Base-by-base conservation (phyloP, 2,329 filamentous ascomycete genomes). In the Cytospora schulzeri region DNA sequence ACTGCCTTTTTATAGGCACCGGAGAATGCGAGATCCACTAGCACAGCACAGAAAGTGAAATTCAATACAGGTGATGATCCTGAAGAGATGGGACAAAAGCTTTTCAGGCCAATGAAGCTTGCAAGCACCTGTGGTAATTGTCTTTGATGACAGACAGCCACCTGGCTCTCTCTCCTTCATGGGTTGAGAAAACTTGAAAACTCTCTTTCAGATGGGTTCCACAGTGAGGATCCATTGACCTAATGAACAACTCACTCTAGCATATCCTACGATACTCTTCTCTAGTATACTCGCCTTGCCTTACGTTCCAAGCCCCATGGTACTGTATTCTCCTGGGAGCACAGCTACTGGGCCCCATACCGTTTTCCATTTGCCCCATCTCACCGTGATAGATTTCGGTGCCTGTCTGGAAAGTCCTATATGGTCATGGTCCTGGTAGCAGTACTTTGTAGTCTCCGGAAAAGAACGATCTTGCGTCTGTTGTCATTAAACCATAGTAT, bases 401-500 rank as follows among this genome's bases (percentile, higher is more conserved):
- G 24, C 45, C 19, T 45, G 41, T 9, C n/a, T 14, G 24, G 8
- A 8, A 8, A 48, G 45, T 24, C n/a, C n/a, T 11, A 24, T 22
- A 12, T 11, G 12, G 45, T 9, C 19, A 48, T 4, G 6, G n/a
- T 9, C 9, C 2, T 14, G 11, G n/a, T 24, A 48, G 29, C 48
- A 56, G 22, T 28, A 53, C 9, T 12, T 38, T 19, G 53, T 51
- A 38, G 41, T 45, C 54, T 57, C n/a, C 41, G 22, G 53, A 65
- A 62, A 66, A 28, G 55, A 62, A 62, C 65, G 62, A 62, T 56
- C 59, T 56, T 33, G 65, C 62, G 65, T 65, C 65, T 65, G 62
- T 66, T 57, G 59, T 64, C 65, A 67, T 67, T 65, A 67, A 62
- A 67, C 63, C 65, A 41, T 65, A 60, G 41, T 67, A 67, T 65